phyloP scores from a whole-genome alignment of 208 protist species.

The Strigomonas oncopelti region DNA sequence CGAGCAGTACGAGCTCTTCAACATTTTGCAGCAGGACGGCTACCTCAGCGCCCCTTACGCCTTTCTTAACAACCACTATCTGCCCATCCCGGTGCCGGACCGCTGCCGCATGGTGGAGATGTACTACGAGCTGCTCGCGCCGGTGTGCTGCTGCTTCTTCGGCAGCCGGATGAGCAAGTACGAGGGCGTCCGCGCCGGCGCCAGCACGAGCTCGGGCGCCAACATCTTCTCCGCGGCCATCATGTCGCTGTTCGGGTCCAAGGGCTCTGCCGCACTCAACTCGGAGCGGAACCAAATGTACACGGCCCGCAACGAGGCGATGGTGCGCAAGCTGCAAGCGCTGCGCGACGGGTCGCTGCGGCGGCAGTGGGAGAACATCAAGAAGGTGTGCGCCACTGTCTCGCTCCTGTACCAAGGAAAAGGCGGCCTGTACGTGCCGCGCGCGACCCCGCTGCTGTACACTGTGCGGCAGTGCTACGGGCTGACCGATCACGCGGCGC shows the following conservation, averaged over 20 bases:
- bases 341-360: conserved; percentile 26
- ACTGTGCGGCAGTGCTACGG: conserved; percentile 80
- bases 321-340: neutral
- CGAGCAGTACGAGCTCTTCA: conserved; percentile 78
- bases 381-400: conserved; percentile 65
- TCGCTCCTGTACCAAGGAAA: conserved; percentile 71
- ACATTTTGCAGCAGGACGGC: conserved; percentile 48
- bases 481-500: conserved; percentile 37
- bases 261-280: conserved; percentile 16
- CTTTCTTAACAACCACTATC: conserved; percentile 74
- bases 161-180: conserved; percentile 59
- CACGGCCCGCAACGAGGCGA: neutral
- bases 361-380: conserved; percentile 82
- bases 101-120: conserved; percentile 63
- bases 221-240: neutral
- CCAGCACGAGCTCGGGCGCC: conserved; percentile 24
- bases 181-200: conserved; percentile 16
- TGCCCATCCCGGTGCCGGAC: conserved; percentile 57
- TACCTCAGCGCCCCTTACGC: conserved; percentile 67
- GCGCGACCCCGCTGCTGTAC: conserved; percentile 42
- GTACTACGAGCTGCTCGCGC: conserved; percentile 73
- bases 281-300: conserved; percentile 21
- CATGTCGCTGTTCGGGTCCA: conserved; percentile 7
- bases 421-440: conserved; percentile 57
- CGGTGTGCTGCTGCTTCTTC: conserved; percentile 66